These are phyloP conservation scores for Pichia sp. DNA, from an alignment of 1,139 yeast genomes.

Conservation along the genomic window DNA sequence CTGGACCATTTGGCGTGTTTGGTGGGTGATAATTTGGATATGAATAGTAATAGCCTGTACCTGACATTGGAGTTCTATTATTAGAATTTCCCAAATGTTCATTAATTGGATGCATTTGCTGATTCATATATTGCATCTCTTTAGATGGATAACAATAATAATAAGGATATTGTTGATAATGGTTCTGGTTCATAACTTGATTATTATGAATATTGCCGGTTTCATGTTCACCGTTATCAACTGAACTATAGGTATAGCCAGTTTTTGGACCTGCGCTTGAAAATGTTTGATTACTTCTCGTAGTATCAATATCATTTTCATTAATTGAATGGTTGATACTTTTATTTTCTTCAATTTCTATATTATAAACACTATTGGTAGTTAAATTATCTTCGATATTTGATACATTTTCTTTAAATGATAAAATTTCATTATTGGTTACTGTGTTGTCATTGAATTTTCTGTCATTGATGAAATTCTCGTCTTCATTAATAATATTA, in stretches of 20 bases:
- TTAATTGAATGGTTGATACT: conserved; percentile 10
- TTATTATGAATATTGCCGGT: not conserved
- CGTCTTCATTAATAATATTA: not conserved
- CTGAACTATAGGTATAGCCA: conserved; percentile 24
- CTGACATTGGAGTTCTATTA: conserved; percentile 3
- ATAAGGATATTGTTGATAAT: conserved; percentile 22
- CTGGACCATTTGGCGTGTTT: conserved; percentile 14
- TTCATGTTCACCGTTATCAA: conserved; percentile 21
- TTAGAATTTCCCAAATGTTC: conserved; percentile 8
- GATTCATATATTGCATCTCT: conserved; percentile 20
- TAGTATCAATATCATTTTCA: conserved; percentile 9
- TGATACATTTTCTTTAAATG: not conserved
- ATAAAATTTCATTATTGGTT: not conserved
- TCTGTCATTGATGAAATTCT: not conserved
- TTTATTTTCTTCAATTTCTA: conserved; percentile 6
- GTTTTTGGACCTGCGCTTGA: conserved; percentile 25
- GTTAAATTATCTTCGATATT: not conserved
- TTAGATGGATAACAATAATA: conserved; percentile 26
- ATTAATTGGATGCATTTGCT: conserved; percentile 12
- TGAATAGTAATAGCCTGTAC: conserved; percentile 23
- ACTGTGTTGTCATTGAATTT: not conserved
- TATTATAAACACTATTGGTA: not conserved
- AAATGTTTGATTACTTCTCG: conserved; percentile 20
- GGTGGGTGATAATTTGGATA: conserved; percentile 22
- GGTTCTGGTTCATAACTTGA: conserved; percentile 5